Conservation (phyloP, 2,329 filamentous ascomycete species). For the Leptographium radiaticola region DNA sequence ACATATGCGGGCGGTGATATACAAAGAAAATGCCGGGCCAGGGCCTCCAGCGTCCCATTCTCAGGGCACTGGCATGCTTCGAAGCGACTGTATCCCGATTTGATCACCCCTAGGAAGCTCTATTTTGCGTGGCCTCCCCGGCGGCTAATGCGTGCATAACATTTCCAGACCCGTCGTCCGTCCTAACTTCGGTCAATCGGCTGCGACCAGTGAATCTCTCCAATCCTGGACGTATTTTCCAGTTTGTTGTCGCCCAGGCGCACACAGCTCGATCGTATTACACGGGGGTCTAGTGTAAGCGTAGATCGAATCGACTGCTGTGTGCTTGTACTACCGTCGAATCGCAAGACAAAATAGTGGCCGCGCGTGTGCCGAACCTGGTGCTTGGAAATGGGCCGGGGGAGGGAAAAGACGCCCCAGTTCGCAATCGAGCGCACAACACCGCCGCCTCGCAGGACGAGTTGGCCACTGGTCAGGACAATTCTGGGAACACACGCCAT, state of each 20-base stretch:
- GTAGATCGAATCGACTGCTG: constrained; percentile 66
- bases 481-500: constrained; percentile 44
- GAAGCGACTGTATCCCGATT: neutral
- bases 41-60: no score
- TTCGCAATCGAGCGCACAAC: constrained; percentile 88
- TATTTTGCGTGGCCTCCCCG: neutral
- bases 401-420: constrained; percentile 87
- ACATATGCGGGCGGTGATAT: no score
- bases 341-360: constrained; percentile 97
- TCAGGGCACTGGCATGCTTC: neutral
- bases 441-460: constrained; percentile 72
- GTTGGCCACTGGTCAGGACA: constrained; percentile 68
- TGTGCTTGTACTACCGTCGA: constrained; percentile 62
- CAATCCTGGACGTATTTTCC: constrained; percentile 44
- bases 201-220: constrained; percentile 33
- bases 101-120: neutral
- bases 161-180: no score
- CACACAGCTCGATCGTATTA: constrained; percentile 78
- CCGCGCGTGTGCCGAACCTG: constrained; percentile 74
- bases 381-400: constrained; percentile 64
- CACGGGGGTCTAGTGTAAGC: constrained; percentile 72
- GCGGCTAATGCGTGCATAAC: neutral
- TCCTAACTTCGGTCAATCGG: constrained; percentile 16
- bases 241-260: constrained; percentile 78
- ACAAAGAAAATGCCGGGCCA: no score